Evolutionary conservation across 345 rosid genomes (phyloP).

Genomic region (Arabis alpina): DNA sequence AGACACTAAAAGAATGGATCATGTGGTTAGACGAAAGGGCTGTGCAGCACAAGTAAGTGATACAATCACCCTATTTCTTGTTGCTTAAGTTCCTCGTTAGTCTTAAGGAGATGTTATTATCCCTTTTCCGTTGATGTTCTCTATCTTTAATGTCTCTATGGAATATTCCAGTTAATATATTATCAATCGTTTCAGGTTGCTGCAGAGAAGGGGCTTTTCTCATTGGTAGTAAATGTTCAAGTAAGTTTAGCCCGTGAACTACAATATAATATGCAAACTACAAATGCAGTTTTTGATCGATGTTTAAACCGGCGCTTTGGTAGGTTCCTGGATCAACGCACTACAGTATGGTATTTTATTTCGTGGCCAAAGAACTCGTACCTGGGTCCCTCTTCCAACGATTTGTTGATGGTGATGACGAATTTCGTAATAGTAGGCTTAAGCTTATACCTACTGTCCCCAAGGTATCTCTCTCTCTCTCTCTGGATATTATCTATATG

Average conservation of each 20-base stretch:
- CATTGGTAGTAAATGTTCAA: constrained; percentile 73
- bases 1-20: constrained; percentile 94
- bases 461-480: constrained; percentile 55
- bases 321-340: constrained; percentile 98
- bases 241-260: constrained; percentile 53
- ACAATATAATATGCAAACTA: constrained; percentile 20
- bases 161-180: not conserved
- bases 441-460: constrained; percentile 98
- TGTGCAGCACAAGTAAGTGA: constrained; percentile 90
- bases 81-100: not conserved
- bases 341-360: constrained; percentile 97
- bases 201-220: constrained; percentile 71
- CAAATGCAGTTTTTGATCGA: not conserved
- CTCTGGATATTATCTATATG: not conserved
- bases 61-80: constrained; percentile 5
- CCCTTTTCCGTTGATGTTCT: not conserved
- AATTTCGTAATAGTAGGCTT: constrained; percentile 91
- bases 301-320: constrained; percentile 3
- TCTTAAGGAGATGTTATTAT: not conserved
- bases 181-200: constrained; percentile 56
- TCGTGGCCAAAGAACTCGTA: constrained; percentile 65
- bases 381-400: constrained; percentile 90
- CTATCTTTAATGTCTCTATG: not conserved
- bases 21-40: constrained; percentile 89
- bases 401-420: constrained; percentile 98